Base-by-base conservation (phyloP, 2,329 filamentous ascomycete species). In the Pseudogymnoascus sp. region DNA sequence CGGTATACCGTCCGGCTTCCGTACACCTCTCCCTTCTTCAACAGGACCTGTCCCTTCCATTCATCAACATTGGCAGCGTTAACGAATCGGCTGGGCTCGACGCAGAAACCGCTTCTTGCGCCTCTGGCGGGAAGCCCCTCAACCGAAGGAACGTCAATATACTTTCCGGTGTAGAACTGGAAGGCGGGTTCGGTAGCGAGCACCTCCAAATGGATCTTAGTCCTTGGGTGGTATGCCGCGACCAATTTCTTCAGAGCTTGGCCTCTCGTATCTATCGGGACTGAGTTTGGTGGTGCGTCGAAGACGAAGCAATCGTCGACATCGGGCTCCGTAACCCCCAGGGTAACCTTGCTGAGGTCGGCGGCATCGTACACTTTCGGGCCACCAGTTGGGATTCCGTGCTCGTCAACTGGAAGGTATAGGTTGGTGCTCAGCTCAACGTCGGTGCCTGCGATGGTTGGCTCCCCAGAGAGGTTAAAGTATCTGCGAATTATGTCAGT, bases 121-220 rank as follows among this genome's bases (percentile, higher is more conserved):
- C 81, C 83, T 59, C 90, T 83, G 0, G 87, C 86, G 0, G 88
- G 84, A 29, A 83, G 74, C 2, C 78, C 80, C 33, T 77, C 35
- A 3, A 85, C 79, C 31, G 78, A 87, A 0, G 90, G 88, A 11
- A 96, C 88, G 69, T 94, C 78, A 67, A 95, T 92, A 71, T 86
- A 88, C 72, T 90, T 88, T 67, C 93, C 94, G 0, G 92, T 95
- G 77, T 97, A 97, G 78, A 97, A 96, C 75, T 97, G 93, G 80
- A 97, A 97, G 0, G 91, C 90, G 0, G 94, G 94, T 79, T 97
- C 93, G 0, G 93, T 97, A 78, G 90, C 94, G 70, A 86, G 80
- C 5, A 96, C 88, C 75, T 97, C 90, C 59, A 97, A 84, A 73
- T 95, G 88, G 67, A 97, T 81, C 66, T 85, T 84, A 29, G 86